phyloP scores from a whole-genome alignment of 179 eudicot species.

The Sideroxylon spinosum region DNA sequence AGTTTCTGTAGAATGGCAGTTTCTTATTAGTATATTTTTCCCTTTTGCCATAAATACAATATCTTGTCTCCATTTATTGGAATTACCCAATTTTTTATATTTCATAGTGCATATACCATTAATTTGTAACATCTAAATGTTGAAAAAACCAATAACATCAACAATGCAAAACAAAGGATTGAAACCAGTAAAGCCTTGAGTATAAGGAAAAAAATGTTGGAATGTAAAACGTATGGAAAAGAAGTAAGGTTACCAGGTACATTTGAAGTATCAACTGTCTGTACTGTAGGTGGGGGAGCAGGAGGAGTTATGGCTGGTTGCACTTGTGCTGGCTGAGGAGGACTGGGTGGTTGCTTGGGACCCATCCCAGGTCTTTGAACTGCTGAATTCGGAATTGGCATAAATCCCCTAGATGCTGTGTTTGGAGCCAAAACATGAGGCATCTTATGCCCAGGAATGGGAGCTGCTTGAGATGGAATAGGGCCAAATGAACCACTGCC shows the following conservation, averaged over 20 bases:
- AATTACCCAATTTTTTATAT: background rate
- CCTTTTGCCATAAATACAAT: background rate
- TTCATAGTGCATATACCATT: background rate
- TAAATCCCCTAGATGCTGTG: conserved; percentile 55
- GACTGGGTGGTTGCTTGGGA: conserved; percentile 63
- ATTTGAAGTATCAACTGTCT: conserved; percentile 84
- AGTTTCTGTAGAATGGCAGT: too few relatives aligned
- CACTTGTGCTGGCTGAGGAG: conserved; percentile 53
- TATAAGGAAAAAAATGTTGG: background rate
- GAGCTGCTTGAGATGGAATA: conserved; percentile 49
- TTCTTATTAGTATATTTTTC: background rate
- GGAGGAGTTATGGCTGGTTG: conserved; percentile 61
- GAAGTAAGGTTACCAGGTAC: conserved; percentile 64
- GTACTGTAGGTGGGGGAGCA: conserved; percentile 87
- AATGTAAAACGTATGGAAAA: background rate
- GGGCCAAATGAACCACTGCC: conserved; percentile 51
- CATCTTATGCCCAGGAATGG: conserved; percentile 52
- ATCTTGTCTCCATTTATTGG: background rate
- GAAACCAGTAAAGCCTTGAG: background rate
- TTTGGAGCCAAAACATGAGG: conserved; percentile 57
- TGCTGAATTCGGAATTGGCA: conserved; percentile 58
- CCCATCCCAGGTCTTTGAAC: conserved; percentile 64
- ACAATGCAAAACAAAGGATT: background rate
- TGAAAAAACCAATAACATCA: too few relatives aligned
- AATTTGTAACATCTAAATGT: background rate